Percentiles rank a stretch among this genome's conserved stretches.
Conservation (phyloP, 306 rosid genomes). For the Cicer arietinum region DNA sequence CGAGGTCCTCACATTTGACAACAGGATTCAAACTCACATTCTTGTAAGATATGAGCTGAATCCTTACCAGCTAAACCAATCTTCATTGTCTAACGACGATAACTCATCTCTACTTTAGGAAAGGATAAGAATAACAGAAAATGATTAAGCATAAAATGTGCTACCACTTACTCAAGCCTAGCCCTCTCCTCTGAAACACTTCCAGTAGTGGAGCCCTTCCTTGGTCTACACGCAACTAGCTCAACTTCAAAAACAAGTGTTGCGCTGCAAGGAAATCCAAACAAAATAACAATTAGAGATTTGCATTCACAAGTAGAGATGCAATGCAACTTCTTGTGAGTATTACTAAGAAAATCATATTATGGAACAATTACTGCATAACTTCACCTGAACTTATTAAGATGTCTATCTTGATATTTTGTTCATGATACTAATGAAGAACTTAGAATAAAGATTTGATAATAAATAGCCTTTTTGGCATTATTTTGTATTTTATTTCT, state of each 20-base stretch:
- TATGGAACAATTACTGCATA: background rate
- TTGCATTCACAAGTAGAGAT: background rate
- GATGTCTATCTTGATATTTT: slow-evolving; percentile 12
- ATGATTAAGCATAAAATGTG: background rate
- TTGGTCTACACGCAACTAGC: slow-evolving; percentile 85
- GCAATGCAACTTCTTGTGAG: slow-evolving; percentile 16
- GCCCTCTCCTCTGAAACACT: slow-evolving; percentile 96
- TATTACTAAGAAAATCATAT: background rate
- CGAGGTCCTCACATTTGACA: background rate
- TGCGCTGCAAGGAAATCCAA: slow-evolving; percentile 62
- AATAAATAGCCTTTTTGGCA: background rate
- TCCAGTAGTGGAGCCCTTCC: slow-evolving; percentile 85
- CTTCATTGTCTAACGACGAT: background rate
- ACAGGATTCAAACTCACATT: background rate
- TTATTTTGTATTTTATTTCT: background rate
- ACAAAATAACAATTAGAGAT: background rate
- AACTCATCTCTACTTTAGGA: background rate
- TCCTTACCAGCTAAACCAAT: background rate
- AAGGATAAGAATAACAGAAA: slow-evolving; percentile 2
- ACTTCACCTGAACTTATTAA: background rate
- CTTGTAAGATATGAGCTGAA: background rate
- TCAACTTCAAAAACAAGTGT: slow-evolving; percentile 93
- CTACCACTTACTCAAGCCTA: slow-evolving; percentile 82
- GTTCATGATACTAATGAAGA: background rate
- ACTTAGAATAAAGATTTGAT: slow-evolving; percentile 1